Evolutionary conservation across 2,329 filamentous ascomycete species (phyloP).

Genomic region (Fusarium begoniae): DNA sequence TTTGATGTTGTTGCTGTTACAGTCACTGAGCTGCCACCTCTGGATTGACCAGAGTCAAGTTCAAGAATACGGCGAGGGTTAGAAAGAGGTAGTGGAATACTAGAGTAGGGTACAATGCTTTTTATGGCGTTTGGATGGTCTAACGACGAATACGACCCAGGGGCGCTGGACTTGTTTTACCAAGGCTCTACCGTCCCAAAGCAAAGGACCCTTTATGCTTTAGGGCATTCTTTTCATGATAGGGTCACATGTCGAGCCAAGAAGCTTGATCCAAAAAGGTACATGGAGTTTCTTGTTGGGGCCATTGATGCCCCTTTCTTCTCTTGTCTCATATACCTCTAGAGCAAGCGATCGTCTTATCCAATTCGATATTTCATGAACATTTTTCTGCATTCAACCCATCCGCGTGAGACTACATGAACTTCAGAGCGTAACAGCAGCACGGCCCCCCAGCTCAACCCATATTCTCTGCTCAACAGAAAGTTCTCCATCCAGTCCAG

Average conservation of each 20-base stretch:
- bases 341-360: slow-evolving; percentile 40
- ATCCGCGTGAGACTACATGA: not conserved
- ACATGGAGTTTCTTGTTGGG: slow-evolving; percentile 33
- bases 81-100: slow-evolving; percentile 15
- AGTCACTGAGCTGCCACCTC: not conserved
- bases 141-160: slow-evolving; percentile 40
- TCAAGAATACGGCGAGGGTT: not conserved
- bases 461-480: slow-evolving; percentile 18
- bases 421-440: not conserved
- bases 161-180: slow-evolving; percentile 33
- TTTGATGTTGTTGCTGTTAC: not conserved
- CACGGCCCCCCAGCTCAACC: not conserved
- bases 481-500: not conserved
- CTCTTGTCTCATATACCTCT: slow-evolving; percentile 40
- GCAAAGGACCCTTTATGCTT: not conserved
- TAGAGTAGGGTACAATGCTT: slow-evolving; percentile 24
- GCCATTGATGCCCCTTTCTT: slow-evolving; percentile 17
- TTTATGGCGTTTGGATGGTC: slow-evolving; percentile 40
- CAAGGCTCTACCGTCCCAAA: slow-evolving; percentile 12
- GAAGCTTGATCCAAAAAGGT: slow-evolving; percentile 17
- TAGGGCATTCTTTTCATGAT: slow-evolving; percentile 8
- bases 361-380: slow-evolving; percentile 26
- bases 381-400: not conserved
- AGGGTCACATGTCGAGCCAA: slow-evolving; percentile 11
- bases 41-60: not conserved